Evolutionary conservation across 805 yeast genomes (phyloP).

Genomic region (Helenozyma rhizophorensis): DNA sequence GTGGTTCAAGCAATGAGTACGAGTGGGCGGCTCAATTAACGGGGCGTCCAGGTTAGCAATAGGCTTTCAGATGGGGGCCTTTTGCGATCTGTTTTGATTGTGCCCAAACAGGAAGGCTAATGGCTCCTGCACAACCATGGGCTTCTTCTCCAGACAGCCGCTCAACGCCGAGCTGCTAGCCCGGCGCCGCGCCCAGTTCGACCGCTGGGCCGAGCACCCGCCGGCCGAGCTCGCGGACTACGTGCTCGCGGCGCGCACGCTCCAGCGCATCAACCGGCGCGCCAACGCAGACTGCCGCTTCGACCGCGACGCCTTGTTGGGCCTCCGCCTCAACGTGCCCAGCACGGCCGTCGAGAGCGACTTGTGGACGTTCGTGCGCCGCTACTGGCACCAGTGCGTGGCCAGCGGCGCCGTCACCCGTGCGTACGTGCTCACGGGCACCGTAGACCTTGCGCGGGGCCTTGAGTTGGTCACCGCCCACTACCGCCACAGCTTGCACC

Average conservation of each 20-base stretch:
- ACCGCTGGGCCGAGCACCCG: conserved; percentile 3
- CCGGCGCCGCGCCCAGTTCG: conserved; percentile 6
- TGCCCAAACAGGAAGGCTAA: conserved; percentile 6
- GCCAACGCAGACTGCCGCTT: conserved; percentile 1
- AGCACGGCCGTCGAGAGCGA: conserved; percentile 11
- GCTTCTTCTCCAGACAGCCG: conserved; percentile 8
- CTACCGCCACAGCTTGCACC: conserved; percentile 1
- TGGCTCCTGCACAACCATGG: no score
- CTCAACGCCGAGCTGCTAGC: conserved; percentile 13
- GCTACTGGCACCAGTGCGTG: conserved; percentile 9
- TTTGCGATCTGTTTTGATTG: conserved; percentile 1
- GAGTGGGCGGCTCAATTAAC: no score
- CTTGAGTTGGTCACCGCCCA: conserved; percentile 10
- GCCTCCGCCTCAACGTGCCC: conserved; percentile 8
- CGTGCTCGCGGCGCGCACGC: conserved; percentile 12
- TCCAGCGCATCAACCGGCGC: conserved; percentile 7
- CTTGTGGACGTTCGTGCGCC: conserved; percentile 11
- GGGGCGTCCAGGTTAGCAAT: no score
- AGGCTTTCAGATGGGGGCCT: no score
- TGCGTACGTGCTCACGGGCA: conserved; percentile 5
- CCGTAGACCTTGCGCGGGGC: conserved; percentile 5
- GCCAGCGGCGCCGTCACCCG: conserved; percentile 8
- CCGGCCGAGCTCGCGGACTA: conserved; percentile 9
- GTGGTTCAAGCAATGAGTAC: no score
- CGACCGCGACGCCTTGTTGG: conserved; percentile 3